Evolutionary conservation across 2,329 filamentous ascomycete species (phyloP).

Genomic region (Furcasterigmium sp.): DNA sequence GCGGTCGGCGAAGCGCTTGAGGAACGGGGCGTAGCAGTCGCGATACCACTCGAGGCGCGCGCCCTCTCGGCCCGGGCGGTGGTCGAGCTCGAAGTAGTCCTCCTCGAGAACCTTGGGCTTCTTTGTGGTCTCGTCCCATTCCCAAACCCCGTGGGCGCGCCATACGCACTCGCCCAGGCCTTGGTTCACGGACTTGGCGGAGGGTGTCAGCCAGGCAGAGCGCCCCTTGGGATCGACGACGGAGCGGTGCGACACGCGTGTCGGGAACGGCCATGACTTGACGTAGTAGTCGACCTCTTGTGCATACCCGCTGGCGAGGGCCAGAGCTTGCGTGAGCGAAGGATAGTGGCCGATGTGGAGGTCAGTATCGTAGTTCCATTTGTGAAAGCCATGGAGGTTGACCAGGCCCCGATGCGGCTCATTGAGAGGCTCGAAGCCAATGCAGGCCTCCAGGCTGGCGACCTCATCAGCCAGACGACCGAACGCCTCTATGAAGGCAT

Average conservation of each 20-base stretch:
- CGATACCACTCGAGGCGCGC: constrained; percentile 32
- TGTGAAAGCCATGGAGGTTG: constrained; percentile 30
- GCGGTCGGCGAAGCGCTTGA: constrained; percentile 27
- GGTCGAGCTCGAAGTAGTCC: constrained; percentile 32
- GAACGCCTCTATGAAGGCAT: constrained; percentile 27
- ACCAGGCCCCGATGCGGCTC: constrained; percentile 35
- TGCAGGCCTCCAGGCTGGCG: constrained; percentile 23
- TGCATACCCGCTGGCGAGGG: constrained; percentile 31
- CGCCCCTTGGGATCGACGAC: constrained; percentile 28
- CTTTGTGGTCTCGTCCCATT: constrained; percentile 25
- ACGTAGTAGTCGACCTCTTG: constrained; percentile 31
- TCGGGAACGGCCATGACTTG: constrained; percentile 36
- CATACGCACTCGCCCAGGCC: constrained; percentile 31
- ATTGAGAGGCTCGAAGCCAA: constrained; percentile 37
- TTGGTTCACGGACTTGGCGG: constrained; percentile 11
- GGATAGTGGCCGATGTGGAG: constrained; percentile 35
- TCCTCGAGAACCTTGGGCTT: constrained; percentile 18
- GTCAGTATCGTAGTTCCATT: constrained; percentile 36
- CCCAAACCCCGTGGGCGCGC: constrained; percentile 31
- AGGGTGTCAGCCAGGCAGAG: constrained; percentile 25
- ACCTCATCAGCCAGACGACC: constrained; percentile 26
- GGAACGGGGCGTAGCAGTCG: constrained; percentile 35
- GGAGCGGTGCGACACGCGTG: constrained; percentile 27
- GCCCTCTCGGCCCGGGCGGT: constrained; percentile 27
- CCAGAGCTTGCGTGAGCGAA: constrained; percentile 29